Evolutionary conservation across 768 basidiomycete species (phyloP), one percentile per base, ranked within the genome.

Genomic region (Boletus tomentosulus): DNA sequence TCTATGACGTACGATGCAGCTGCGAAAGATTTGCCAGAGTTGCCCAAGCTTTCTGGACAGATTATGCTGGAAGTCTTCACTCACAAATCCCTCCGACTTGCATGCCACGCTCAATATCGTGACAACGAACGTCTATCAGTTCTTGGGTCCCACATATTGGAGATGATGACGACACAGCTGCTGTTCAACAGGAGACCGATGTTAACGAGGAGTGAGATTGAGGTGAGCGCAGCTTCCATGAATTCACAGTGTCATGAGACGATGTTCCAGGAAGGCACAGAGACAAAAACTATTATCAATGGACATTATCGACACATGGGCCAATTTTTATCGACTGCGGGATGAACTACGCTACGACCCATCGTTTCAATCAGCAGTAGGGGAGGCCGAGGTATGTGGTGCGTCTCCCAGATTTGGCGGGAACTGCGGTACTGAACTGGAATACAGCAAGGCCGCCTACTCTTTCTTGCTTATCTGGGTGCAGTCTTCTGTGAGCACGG

Each of bases 391-490:
- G 79, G 78, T 79, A 64, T 52, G 70, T 67, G 60, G 45, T 61
- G 58, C 46, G 48, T 58, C 62, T 35, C 51, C 50, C 50, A 34
- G 43, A 45, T 53, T 43, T 33, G 46, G 24, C 53, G 47, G 53
- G 59, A 59, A 44, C 53, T 51, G 50, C 27, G 37, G 44, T 58
- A 33, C 57, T 65, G 52, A 61, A 25, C 48, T 57, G 55, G 44
- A 48, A 38, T 64, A 19, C 57, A 85, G 83, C 83, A 86, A 73
- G 76, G 77, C 6, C 74, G 74, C 33, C 64, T 74, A 16, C 70
- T 88, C 19, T 86, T 89, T 64, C 73, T 78, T 60, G 81, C 86
- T 39, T 88, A 87, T 71, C 76, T 85, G 33, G 87, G 84, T 43
- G 87, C 80, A 37, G 75, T 86, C 27, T 86, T 77, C 62, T 62